Base-by-base conservation (phyloP, 495 filamentous ascomycete species). In the Neurospora intermedia region DNA sequence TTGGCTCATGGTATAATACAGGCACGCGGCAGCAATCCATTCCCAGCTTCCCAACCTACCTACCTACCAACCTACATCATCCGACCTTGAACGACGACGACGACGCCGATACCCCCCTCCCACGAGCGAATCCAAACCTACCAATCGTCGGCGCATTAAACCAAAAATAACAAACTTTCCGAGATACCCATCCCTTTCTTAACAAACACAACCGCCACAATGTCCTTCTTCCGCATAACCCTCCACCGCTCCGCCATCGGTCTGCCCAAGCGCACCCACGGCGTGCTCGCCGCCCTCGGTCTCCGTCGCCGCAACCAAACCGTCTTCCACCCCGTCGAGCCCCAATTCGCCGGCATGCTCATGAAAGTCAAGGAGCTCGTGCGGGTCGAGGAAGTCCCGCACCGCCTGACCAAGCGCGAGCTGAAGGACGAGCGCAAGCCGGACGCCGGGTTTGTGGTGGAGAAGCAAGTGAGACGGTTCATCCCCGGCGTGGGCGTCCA, bases 351-450 rank as follows among this genome's bases (percentile, higher is more conserved):
- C 5, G 96, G 96, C 82, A 94, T 97, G 84, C 96, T 99, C 82
- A 92, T 98, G 89, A 93, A 92, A 81, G 94, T 99, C 69, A 99
- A 99, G 83, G 96, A 99, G 82, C 85, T 99, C 73, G 91, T 99
- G 7, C 86, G 88, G 15, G 95, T 99, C 35, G 83, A 89, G 46
- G 96, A 98, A 82, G 94, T 97, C 46, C 92, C 92, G 18, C 77
- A 80, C 71, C 78, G 88, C n/a, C 80, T 94, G 79, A 91, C 89
- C 23, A 89, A 90, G 79, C 83, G 86, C 73, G 91, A 98, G 84
- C 86, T 97, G 75, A 88, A 88, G 79, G 86, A 86, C 16, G 86
- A 89, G 84, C 84, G 96, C 76, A 89, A 86, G 81, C 94, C 94
- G 9, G 93, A 97, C 74, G 87, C 88, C 2, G 96, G 96, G 11